These are phyloP conservation scores for Piloderma croceum DNA, from an alignment of 768 basidiomycete species.

Conservation along the genomic window DNA sequence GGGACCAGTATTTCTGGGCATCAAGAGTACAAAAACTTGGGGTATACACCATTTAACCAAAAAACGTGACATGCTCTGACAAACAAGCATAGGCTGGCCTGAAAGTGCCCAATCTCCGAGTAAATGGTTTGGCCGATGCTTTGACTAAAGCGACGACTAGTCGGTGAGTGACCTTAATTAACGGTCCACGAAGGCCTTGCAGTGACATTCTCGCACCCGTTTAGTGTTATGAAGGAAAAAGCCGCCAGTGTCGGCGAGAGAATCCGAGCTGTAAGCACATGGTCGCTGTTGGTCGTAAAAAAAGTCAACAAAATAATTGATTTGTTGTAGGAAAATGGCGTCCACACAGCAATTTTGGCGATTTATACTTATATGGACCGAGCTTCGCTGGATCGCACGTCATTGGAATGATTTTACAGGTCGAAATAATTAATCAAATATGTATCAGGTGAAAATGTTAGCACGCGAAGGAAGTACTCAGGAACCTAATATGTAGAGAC, in stretches of 20 bases:
- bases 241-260: constrained; percentile 43
- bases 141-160: constrained; percentile 50
- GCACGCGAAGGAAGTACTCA: too few species aligned
- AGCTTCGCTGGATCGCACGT: too few species aligned
- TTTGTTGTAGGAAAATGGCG: constrained; percentile 47
- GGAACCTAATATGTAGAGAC: too few species aligned
- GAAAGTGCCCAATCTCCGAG: constrained; percentile 41
- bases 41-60: too few species aligned
- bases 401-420: too few species aligned
- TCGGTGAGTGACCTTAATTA: too few species aligned
- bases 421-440: too few species aligned
- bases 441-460: too few species aligned
- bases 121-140: constrained; percentile 46
- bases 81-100: constrained; percentile 38
- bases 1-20: constrained; percentile 63
- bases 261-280: constrained; percentile 31
- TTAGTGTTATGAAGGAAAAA: constrained; percentile 58
- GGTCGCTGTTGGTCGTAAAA: not conserved
- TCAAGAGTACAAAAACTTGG: constrained; percentile 57
- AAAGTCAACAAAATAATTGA: not conserved
- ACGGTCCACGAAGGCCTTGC: too few species aligned
- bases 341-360: constrained; percentile 46
- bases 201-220: too few species aligned
- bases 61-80: too few species aligned
- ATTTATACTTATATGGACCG: constrained; percentile 50